These are phyloP conservation scores for Mycena belliarum DNA, from an alignment of 768 basidiomycete species.

Conservation along the genomic window DNA sequence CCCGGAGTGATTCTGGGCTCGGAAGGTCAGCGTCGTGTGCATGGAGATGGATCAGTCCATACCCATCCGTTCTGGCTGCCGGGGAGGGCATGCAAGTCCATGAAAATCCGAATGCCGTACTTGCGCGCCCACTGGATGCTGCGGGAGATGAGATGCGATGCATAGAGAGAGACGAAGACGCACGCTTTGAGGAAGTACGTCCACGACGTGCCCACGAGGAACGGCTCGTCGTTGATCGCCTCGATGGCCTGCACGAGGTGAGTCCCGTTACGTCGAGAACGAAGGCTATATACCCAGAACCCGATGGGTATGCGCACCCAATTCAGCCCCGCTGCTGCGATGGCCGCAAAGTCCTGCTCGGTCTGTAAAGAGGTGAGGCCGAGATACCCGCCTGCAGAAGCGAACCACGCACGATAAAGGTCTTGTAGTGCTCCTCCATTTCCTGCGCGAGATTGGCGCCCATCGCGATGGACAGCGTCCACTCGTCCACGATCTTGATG, in stretches of 20 bases:
- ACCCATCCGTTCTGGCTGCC: conserved; percentile 86
- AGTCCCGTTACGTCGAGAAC: neutral
- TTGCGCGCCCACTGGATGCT: conserved; percentile 84
- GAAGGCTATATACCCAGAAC: conserved; percentile 56
- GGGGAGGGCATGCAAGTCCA: conserved; percentile 75
- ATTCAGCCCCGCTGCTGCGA: conserved; percentile 81
- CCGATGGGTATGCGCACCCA: conserved; percentile 85
- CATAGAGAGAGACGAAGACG: conserved; percentile 31
- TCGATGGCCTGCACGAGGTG: conserved; percentile 56
- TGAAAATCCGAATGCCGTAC: conserved; percentile 86
- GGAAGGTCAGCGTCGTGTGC: neutral
- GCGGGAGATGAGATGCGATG: conserved; percentile 5
- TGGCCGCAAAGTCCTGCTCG: conserved; percentile 70
- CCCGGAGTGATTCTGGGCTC: conserved; percentile 52
- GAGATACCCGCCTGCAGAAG: neutral
- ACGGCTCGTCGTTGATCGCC: conserved; percentile 73
- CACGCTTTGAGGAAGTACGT: conserved; percentile 53
- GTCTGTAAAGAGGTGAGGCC: conserved; percentile 43
- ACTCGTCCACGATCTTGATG: conserved; percentile 64
- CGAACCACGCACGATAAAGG: conserved; percentile 67
- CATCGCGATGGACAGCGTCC: conserved; percentile 72
- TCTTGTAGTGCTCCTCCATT: conserved; percentile 81
- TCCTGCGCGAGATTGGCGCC: conserved; percentile 62
- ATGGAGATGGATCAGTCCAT: conserved; percentile 17
- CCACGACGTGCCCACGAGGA: conserved; percentile 78